phyloP scores from a whole-genome alignment of 768 basidiomycete genomes.

The Naganishia onofrii region DNA sequence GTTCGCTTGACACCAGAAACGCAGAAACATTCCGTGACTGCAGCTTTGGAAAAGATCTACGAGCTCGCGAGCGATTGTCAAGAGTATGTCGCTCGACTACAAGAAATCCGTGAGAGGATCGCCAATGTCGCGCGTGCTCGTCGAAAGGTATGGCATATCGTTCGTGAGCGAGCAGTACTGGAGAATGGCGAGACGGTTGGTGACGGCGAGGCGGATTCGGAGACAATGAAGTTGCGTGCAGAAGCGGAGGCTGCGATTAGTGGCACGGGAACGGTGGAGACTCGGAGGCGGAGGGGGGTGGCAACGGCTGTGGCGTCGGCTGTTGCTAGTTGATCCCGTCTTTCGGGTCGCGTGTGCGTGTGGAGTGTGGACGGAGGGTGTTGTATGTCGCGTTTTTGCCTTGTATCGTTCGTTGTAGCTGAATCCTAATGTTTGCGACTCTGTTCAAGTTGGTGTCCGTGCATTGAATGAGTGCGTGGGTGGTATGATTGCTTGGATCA shows the following conservation, averaged over 20 bases:
- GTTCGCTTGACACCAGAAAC: constrained; percentile 46
- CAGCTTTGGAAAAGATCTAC: constrained; percentile 47
- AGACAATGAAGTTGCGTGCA: constrained; percentile 30
- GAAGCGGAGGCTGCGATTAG: constrained; percentile 28
- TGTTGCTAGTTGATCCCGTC: constrained; percentile 6
- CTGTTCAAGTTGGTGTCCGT: too few relatives aligned
- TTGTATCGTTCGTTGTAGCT: too few relatives aligned
- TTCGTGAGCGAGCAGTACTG: constrained; percentile 44
- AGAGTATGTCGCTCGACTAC: constrained; percentile 51
- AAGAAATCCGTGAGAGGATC: constrained; percentile 50
- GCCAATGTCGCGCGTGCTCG: constrained; percentile 50
- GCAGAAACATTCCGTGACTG: constrained; percentile 45
- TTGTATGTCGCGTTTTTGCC: too few relatives aligned
- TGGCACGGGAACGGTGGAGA: constrained; percentile 24
- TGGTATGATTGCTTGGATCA: too few relatives aligned
- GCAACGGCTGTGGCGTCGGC: constrained; percentile 28
- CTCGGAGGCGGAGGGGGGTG: constrained; percentile 21
- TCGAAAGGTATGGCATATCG: constrained; percentile 50
- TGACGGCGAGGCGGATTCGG: constrained; percentile 29
- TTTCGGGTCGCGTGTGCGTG: too few relatives aligned
- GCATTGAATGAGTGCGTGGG: too few relatives aligned
- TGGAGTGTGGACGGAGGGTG: too few relatives aligned
- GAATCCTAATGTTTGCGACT: too few relatives aligned
- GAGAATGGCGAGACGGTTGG: constrained; percentile 23
- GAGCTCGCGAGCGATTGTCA: constrained; percentile 51